Percentiles rank a stretch among this genome's conserved stretches.
Evolutionary conservation across 305 asterid genomes (phyloP).

Genomic region (Solanum aculeatissimum): DNA sequence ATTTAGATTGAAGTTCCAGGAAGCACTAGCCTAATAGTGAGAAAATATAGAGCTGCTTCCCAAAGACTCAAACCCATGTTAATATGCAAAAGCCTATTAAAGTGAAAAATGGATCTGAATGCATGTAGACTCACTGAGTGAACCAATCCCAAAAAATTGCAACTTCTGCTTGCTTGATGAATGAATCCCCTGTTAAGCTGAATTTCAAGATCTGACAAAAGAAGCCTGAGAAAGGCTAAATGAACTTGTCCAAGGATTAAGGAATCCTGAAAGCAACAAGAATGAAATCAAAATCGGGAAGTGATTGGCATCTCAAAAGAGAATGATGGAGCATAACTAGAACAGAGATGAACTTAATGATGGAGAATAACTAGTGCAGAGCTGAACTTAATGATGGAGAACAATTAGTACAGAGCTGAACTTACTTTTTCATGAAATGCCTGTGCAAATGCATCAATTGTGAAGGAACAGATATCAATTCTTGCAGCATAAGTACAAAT

Average conservation of each 20-base stretch:
- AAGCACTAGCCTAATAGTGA: neutral
- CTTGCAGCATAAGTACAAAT: constrained; percentile 64
- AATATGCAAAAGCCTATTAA: neutral
- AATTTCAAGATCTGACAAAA: constrained; percentile 51
- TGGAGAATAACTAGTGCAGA: too few species aligned
- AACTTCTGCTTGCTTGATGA: constrained; percentile 58
- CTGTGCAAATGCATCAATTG: constrained; percentile 70
- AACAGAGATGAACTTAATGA: too few species aligned
- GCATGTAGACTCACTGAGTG: constrained; percentile 43
- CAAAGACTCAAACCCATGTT: neutral
- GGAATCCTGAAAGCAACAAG: constrained; percentile 48
- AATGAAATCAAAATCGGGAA: constrained; percentile 3
- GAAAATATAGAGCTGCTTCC: neutral
- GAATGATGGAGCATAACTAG: neutral
- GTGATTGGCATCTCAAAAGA: neutral
- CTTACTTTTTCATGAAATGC: constrained; percentile 85
- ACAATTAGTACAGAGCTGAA: constrained; percentile 3
- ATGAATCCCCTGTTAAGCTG: constrained; percentile 46
- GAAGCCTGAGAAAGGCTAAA: constrained; percentile 65
- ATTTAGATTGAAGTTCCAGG: neutral
- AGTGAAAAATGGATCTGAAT: neutral
- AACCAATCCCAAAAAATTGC: constrained; percentile 70
- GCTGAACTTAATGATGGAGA: neutral
- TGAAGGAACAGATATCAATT: constrained; percentile 46
- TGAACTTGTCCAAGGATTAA: constrained; percentile 86